These are phyloP conservation scores for Escallonia herrerae DNA, from an alignment of 129 eudicot genomes.

Conservation along the genomic window DNA sequence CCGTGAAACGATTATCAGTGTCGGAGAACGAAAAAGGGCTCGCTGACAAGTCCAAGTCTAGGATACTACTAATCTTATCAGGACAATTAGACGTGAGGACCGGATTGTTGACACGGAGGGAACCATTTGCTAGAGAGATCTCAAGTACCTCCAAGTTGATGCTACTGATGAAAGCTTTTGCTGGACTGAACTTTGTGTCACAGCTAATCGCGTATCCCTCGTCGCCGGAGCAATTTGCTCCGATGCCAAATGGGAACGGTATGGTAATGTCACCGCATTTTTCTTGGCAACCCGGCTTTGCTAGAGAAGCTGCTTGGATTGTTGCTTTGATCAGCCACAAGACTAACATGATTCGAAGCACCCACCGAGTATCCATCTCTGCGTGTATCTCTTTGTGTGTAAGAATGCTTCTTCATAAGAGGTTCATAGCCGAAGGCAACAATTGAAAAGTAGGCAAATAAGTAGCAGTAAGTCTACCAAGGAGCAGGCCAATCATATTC, in stretches of 20 bases:
- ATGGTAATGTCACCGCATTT: background rate
- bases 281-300: background rate
- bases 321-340: background rate
- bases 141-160: slow-evolving; percentile 13
- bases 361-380: no score
- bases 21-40: slow-evolving; percentile 20
- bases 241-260: background rate
- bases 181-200: background rate
- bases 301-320: background rate
- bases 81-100: slow-evolving; percentile 14
- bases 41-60: slow-evolving; percentile 14
- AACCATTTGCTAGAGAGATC: slow-evolving; percentile 11
- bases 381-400: no score
- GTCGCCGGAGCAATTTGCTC: background rate
- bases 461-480: no score
- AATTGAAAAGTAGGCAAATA: no score
- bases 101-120: slow-evolving; percentile 17
- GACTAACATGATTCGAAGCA: background rate
- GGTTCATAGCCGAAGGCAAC: no score
- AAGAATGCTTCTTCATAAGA: no score
- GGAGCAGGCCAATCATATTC: no score
- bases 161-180: slow-evolving; percentile 1
- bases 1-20: slow-evolving; percentile 22
- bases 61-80: background rate
- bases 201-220: background rate